These are phyloP conservation scores for Trametes cinnabarina DNA, from an alignment of 768 basidiomycete species.

Conservation along the genomic window DNA sequence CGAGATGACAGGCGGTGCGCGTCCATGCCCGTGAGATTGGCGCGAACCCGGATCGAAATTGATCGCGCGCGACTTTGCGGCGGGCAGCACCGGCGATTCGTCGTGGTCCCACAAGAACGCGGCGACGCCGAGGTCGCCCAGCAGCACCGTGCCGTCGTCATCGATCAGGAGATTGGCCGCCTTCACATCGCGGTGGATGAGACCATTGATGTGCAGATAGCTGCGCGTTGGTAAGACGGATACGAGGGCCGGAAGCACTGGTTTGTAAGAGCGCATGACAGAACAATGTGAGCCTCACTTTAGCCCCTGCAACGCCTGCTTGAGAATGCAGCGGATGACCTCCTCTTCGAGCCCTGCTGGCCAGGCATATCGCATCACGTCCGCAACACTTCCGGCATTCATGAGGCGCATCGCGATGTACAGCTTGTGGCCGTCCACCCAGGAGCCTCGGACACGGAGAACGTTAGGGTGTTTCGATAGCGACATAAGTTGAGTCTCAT, in stretches of 20 bases:
- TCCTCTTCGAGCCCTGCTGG: slow-evolving; percentile 91
- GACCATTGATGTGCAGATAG: slow-evolving; percentile 85
- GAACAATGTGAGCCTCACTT: slow-evolving; percentile 54
- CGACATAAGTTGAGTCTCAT: slow-evolving; percentile 91
- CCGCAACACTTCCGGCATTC: slow-evolving; percentile 84
- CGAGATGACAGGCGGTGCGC: slow-evolving; percentile 27
- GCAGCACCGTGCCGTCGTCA: slow-evolving; percentile 83
- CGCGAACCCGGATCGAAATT: slow-evolving; percentile 24
- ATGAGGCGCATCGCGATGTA: slow-evolving; percentile 86
- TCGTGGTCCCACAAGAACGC: slow-evolving; percentile 74
- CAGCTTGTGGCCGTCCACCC: slow-evolving; percentile 82
- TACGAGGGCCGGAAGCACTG: neutral
- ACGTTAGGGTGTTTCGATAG: slow-evolving; percentile 93
- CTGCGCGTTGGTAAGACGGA: slow-evolving; percentile 34
- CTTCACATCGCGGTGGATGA: slow-evolving; percentile 93
- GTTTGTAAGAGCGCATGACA: slow-evolving; percentile 5
- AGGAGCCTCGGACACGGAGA: slow-evolving; percentile 84
- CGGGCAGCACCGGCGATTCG: slow-evolving; percentile 29
- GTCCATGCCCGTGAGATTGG: slow-evolving; percentile 8
- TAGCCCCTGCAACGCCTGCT: slow-evolving; percentile 84
- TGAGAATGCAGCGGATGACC: slow-evolving; percentile 79
- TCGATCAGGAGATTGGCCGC: slow-evolving; percentile 92
- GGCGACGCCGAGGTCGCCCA: slow-evolving; percentile 92
- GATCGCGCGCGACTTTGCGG: slow-evolving; percentile 8
- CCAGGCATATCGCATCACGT: slow-evolving; percentile 83